Base-by-base conservation (phyloP, 73 alveolate genomes). In the Paramecium sexaurelia region DNA sequence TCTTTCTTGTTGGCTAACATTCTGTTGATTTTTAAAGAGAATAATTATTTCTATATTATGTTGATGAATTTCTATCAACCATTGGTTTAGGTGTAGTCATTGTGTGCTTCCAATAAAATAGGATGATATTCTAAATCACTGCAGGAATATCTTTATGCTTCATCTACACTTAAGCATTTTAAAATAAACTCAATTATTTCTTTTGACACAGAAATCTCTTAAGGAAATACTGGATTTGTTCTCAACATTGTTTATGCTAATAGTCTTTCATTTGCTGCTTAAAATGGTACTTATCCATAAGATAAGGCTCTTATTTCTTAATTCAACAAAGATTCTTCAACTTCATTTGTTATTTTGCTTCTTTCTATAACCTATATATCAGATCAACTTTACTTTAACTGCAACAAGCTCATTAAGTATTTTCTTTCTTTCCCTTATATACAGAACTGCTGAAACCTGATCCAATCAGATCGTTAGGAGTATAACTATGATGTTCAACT, bases 251-350 rank as follows among this genome's bases (percentile, higher is more conserved):
- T 20, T 24, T 78, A 41, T 1, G 90, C 90, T 24, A 78, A 24
- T 20, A 41, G 75, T 40, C 41, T 39, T 78, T 88, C 94, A 24
- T 22, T 29, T 29, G 40, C 45, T 15, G 87, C 84, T 37, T 22
- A 68, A 55, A 75, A 88, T 19, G 94, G 94, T 20, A 88, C 91
- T 35, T 67, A 9, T 26, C 87, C 87, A 43, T 68, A 88, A 8
- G 68, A 78, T 10, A 78, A 61, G 32, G 90, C 90, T 22, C 55
- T 45, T 20, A 78, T 78, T 33, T 78, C 90, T n/a, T 78, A 26
- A 32, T 78, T 40, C 33, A 78, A 33, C 29, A 78, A 61, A 22
- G 13, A 78, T 40, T 43, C 75, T 40, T 78, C 90, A 40, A 78
- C 73, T 24, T 39, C 75, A 78, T 78, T 78, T 1, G 68, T 41